Conservation (phyloP, 176 grass and related monocot species). For the Bromus sterilis region DNA sequence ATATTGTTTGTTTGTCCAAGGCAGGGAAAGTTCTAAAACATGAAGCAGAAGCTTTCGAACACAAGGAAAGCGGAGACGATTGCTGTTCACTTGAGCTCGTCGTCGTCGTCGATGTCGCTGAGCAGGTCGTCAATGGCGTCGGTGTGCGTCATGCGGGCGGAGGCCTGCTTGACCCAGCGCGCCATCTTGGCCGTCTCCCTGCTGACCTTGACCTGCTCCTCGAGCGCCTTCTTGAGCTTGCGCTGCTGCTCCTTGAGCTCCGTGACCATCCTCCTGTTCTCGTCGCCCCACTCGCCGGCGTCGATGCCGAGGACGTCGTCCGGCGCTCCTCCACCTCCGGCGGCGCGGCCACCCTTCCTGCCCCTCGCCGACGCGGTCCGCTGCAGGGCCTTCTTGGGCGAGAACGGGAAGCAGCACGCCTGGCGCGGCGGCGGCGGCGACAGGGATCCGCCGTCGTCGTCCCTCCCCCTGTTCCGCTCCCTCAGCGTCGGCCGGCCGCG, state of each 20-base stretch:
- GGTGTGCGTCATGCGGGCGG: conserved; percentile 57
- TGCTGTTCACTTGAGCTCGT: conserved; percentile 52
- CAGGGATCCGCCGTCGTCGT: neutral
- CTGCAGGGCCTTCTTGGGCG: conserved; percentile 39
- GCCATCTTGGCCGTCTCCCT: conserved; percentile 81
- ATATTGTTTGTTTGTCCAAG: neutral
- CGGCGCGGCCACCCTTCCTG: conserved; percentile 29
- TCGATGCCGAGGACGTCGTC: conserved; percentile 24
- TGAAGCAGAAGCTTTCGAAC: neutral
- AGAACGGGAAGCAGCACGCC: conserved; percentile 76
- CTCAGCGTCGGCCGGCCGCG: conserved; percentile 21
- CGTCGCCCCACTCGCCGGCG: conserved; percentile 51
- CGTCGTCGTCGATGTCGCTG: conserved; percentile 54
- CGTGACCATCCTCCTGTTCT: conserved; percentile 30
- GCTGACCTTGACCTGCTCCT: conserved; percentile 71
- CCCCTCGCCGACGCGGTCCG: neutral
- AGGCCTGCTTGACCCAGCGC: conserved; percentile 55
- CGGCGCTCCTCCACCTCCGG: neutral
- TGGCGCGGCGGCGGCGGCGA: conserved; percentile 26
- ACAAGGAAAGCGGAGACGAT: neutral
- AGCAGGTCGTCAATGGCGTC: conserved; percentile 57
- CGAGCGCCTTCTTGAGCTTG: conserved; percentile 70
- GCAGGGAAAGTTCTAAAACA: neutral
- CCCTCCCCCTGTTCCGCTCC: conserved; percentile 17
- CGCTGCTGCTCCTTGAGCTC: conserved; percentile 69